Base-by-base conservation (phyloP, 805 yeast species). In the Ogataea haglerorum region DNA sequence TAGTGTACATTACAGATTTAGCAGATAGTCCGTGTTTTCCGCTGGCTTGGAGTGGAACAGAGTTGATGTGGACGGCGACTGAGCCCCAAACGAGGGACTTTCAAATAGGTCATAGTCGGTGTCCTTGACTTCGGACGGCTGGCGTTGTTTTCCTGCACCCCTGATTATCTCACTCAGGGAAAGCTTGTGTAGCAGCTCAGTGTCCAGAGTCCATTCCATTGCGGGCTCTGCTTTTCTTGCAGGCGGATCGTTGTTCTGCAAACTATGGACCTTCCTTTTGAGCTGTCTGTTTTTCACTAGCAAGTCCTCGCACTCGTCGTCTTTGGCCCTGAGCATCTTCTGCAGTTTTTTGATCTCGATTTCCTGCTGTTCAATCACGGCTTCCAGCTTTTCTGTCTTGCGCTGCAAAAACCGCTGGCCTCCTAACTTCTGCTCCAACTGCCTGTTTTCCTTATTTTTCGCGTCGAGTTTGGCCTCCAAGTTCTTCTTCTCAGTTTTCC, bases 21-120 rank as follows among this genome's bases (percentile, higher is more conserved):
- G 46, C 32, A 45, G 27, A 35, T 36, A 45, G 38, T 45, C 49
- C 36, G 49, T 45, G 26, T 45, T 45, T 21, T 45, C 49, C 15
- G 38, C 21, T 13, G 38, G 34, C 19, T 40, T 40, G 19, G 34
- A 14, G 16, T 17, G 15, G 33, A 39, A 39, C 12, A 39, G 27
- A 7, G 42, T 10, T 10, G 42, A 23, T 5, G 42, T 39, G 25
- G 42, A 39, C 2, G 42, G 34, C 1, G 34, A 38, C 6, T 17
- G 23, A 10, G 28, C 27, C 10, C 27, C 15, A 8, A 25, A 10
- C 3, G 24, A 19, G 3, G 35, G 35, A 9, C 31, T 19, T 4
- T n/a, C 12, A 10, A n/a, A 15, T 3, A 15, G 5, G 32, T 4
- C n/a, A 6, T 22, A 2, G 21, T 24, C 30, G 5, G 21, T 6